phyloP scores from a whole-genome alignment of 495 filamentous ascomycete genomes.

The Terfezia boudieri region DNA sequence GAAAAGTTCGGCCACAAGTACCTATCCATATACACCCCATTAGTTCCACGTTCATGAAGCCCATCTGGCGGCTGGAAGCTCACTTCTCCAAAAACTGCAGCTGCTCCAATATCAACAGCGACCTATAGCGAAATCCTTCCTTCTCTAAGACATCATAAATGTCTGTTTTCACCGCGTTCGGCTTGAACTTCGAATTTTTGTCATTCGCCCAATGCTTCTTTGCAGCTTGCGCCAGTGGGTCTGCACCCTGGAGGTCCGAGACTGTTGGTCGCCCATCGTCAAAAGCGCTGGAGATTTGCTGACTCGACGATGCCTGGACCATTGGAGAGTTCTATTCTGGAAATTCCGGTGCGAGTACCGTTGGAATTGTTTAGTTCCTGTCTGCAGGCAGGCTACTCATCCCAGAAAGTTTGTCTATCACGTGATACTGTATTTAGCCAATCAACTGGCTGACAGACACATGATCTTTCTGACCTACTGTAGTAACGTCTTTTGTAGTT shows the following conservation, averaged over 20 bases:
- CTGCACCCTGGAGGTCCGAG: slow-evolving; percentile 54
- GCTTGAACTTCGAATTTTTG: slow-evolving; percentile 47
- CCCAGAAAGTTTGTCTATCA: too few species aligned
- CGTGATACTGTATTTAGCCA: too few species aligned
- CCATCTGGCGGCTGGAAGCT: not conserved
- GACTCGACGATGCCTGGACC: slow-evolving; percentile 4
- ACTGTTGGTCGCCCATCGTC: slow-evolving; percentile 33
- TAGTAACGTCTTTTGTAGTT: too few species aligned
- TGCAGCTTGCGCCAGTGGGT: slow-evolving; percentile 61
- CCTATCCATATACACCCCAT: slow-evolving; percentile 23
- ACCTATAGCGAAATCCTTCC: slow-evolving; percentile 50
- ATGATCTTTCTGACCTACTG: too few species aligned
- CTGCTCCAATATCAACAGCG: slow-evolving; percentile 66
- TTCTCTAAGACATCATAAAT: slow-evolving; percentile 81
- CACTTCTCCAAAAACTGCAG: slow-evolving; percentile 78
- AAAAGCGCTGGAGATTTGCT: not conserved
- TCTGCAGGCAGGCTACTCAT: too few species aligned
- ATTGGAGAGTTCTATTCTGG: not conserved
- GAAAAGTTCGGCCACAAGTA: slow-evolving; percentile 88
- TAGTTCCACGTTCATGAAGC: not conserved
- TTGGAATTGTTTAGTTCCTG: too few species aligned
- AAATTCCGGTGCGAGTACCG: too few species aligned
- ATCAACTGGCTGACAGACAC: too few species aligned
- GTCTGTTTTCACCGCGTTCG: slow-evolving; percentile 63
- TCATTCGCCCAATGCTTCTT: slow-evolving; percentile 65